Conservation (phyloP, 108 stramenopile genomes). For the Epipyxis sp. region DNA sequence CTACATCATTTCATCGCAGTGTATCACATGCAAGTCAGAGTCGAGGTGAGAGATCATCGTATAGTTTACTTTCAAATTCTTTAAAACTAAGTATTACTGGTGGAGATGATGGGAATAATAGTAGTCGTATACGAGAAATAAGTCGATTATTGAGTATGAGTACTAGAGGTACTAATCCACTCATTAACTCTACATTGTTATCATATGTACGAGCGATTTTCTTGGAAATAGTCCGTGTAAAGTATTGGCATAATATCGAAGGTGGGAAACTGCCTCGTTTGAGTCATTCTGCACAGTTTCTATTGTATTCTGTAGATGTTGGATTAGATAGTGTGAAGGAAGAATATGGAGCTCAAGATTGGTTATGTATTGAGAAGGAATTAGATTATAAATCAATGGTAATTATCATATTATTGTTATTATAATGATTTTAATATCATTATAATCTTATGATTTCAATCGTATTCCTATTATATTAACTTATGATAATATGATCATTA, state of each 20-base stretch:
- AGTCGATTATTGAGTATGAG: not conserved
- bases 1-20: not conserved
- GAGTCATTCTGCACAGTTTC: constrained; percentile 5
- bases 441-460: too few species aligned
- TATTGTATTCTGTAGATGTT: constrained; percentile 19
- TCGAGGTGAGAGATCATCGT: not conserved
- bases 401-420: not conserved
- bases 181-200: not conserved
- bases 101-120: not conserved
- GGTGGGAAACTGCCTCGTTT: constrained; percentile 4
- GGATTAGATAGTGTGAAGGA: constrained; percentile 7
- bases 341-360: constrained; percentile 11
- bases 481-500: too few species aligned
- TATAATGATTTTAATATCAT: too few species aligned
- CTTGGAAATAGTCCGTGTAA: constrained; percentile 29
- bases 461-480: too few species aligned
- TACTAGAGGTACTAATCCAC: not conserved
- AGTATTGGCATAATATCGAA: constrained; percentile 32
- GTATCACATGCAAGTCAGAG: not conserved
- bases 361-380: constrained; percentile 19
- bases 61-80: not conserved
- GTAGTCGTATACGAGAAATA: too few species aligned
- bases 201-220: constrained; percentile 15
- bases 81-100: not conserved
- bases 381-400: not conserved